Evolutionary conservation across 495 filamentous ascomycete species (phyloP).

Genomic region (Cercophora samala): DNA sequence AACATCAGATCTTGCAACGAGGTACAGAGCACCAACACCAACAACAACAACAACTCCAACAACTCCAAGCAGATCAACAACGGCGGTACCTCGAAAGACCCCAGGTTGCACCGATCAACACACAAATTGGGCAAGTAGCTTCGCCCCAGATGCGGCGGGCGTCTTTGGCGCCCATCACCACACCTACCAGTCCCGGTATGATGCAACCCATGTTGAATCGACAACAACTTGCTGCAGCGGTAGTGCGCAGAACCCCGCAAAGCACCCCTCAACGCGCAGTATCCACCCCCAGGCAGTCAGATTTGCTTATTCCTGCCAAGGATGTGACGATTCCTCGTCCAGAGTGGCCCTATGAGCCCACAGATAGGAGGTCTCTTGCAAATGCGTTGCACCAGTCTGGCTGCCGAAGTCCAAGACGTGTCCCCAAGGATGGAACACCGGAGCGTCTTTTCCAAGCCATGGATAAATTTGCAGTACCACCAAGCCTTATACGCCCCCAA

Average conservation of each 20-base stretch:
- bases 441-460: conserved; percentile 50
- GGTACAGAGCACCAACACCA: conserved; percentile 1
- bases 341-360: conserved; percentile 39
- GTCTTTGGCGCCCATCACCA: background rate
- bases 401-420: conserved; percentile 53
- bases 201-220: background rate
- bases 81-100: background rate
- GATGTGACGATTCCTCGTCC: conserved; percentile 17
- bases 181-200: background rate
- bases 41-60: conserved; percentile 18
- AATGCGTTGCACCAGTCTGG: conserved; percentile 56
- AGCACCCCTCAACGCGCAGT: conserved; percentile 16
- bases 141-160: background rate
- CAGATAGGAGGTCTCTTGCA: conserved; percentile 44
- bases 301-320: conserved; percentile 16
- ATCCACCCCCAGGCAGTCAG: background rate
- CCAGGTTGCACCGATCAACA: background rate
- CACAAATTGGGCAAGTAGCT: background rate
- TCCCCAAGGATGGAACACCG: conserved; percentile 25
- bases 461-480: conserved; percentile 41
- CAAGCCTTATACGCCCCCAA: conserved; percentile 35
- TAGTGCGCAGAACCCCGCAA: conserved; percentile 16
- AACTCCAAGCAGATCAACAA: background rate
- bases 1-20: background rate
- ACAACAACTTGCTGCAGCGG: background rate